Percentiles rank a stretch among this genome's conserved stretches.
Evolutionary conservation across 2,329 filamentous ascomycete species (phyloP).

Genomic region (Diaporthe ilicicola): DNA sequence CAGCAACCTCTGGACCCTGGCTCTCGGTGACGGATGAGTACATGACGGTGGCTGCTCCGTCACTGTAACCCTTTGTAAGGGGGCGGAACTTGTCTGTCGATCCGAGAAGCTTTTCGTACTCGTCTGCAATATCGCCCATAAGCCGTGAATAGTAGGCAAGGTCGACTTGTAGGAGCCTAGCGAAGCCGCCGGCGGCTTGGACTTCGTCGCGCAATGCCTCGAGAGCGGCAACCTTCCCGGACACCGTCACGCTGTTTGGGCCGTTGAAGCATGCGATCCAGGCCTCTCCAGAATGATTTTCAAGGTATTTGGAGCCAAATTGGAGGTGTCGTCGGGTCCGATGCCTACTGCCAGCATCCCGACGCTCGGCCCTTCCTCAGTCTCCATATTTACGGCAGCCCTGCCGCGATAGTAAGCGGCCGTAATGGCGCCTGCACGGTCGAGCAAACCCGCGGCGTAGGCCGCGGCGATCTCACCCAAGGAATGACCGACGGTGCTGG

Average conservation of each 20-base stretch:
- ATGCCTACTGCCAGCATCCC: slow-evolving; percentile 45
- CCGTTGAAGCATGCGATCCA: slow-evolving; percentile 41
- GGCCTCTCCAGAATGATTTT: slow-evolving; percentile 33
- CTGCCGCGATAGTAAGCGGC: slow-evolving; percentile 44
- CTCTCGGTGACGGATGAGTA: no score
- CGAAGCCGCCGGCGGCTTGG: no score
- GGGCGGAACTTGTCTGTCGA: no score
- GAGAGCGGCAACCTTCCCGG: slow-evolving; percentile 36
- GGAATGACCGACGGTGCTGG: slow-evolving; percentile 28
- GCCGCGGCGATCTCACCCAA: slow-evolving; percentile 17
- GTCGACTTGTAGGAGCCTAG: no score
- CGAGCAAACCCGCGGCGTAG: slow-evolving; percentile 45
- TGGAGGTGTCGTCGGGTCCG: slow-evolving; percentile 29
- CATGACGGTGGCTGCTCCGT: no score
- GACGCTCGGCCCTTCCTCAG: slow-evolving; percentile 37
- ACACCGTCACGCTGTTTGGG: slow-evolving; percentile 41
- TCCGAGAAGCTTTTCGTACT: no score
- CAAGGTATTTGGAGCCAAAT: no score
- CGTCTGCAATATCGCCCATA: no score
- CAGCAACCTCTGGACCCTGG: no score
- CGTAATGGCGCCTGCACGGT: slow-evolving; percentile 40
- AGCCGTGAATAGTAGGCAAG: no score
- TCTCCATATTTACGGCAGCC: slow-evolving; percentile 29
- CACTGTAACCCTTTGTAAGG: no score
- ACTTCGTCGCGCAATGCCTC: no score